Percentiles rank a stretch among this genome's conserved stretches.
Evolutionary conservation across 225 moss, liverwort and hornwort species (phyloP).

Genomic region (Pseudoscleropodium purum): DNA sequence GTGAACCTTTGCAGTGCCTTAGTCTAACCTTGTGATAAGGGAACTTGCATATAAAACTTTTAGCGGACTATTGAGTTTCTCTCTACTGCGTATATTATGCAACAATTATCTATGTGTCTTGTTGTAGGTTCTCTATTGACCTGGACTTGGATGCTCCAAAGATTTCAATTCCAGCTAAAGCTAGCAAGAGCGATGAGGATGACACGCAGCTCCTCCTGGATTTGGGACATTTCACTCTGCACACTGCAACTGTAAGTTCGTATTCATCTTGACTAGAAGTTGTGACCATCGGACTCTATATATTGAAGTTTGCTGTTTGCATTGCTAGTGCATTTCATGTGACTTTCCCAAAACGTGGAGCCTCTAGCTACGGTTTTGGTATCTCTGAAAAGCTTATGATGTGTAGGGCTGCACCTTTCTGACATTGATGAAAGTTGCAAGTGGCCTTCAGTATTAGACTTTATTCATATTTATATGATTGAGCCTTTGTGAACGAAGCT

Average conservation of each 20-base stretch:
- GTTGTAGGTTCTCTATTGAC: constrained; percentile 66
- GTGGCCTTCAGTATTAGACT: background rate
- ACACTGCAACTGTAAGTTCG: constrained; percentile 67
- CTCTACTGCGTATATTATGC: background rate
- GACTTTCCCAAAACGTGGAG: background rate
- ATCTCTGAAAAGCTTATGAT: background rate
- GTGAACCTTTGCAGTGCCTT: background rate
- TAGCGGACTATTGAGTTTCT: background rate
- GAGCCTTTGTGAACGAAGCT: background rate
- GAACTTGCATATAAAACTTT: background rate
- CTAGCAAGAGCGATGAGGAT: constrained; percentile 51
- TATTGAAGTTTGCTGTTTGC: background rate
- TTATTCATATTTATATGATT: background rate
- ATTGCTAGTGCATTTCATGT: background rate
- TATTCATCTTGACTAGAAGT: background rate
- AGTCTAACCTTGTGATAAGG: background rate
- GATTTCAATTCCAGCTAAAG: constrained; percentile 80
- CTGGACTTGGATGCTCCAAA: constrained; percentile 97
- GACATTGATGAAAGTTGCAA: background rate
- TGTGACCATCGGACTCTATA: background rate
- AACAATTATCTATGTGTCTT: background rate
- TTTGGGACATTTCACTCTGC: constrained; percentile 91
- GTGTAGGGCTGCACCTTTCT: background rate
- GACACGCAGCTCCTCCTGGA: constrained; percentile 87
- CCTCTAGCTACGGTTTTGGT: background rate